Evolutionary conservation across 495 filamentous ascomycete genomes (phyloP).

Genomic region (Aspergillus olivimuriae): DNA sequence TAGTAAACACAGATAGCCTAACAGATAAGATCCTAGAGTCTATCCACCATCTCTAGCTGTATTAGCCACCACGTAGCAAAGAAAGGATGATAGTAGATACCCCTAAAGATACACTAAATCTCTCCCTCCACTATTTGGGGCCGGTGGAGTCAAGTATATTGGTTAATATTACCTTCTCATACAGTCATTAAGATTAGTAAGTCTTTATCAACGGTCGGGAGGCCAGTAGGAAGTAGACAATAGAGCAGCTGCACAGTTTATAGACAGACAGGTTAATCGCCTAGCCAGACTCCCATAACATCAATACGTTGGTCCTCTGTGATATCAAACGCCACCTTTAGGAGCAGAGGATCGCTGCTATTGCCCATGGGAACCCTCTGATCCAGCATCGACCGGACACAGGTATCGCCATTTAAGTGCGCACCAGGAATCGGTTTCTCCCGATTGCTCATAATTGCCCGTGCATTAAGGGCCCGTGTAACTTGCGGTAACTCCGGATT

Average conservation of each 20-base stretch:
- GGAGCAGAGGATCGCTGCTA: background rate
- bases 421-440: slow-evolving; percentile 1
- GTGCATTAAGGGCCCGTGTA: slow-evolving; percentile 7
- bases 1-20: background rate
- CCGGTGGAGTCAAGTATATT: slow-evolving; percentile 19
- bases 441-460: slow-evolving; percentile 9
- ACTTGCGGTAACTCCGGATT: background rate
- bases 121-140: slow-evolving; percentile 7
- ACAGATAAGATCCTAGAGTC: background rate
- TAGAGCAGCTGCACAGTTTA: slow-evolving; percentile 6
- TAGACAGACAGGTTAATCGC: slow-evolving; percentile 3
- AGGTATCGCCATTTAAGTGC: slow-evolving; percentile 26
- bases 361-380: slow-evolving; percentile 6
- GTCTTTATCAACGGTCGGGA: slow-evolving; percentile 21
- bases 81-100: slow-evolving; percentile 21
- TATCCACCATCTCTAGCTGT: background rate
- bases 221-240: slow-evolving; percentile 19
- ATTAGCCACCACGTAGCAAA: slow-evolving; percentile 20
- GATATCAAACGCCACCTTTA: no score
- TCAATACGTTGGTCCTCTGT: slow-evolving; percentile 19
- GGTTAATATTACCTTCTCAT: slow-evolving; percentile 21
- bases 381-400: slow-evolving; percentile 15
- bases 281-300: slow-evolving; percentile 6
- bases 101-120: slow-evolving; percentile 16
- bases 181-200: slow-evolving; percentile 20